These are phyloP conservation scores for Sesbania bispinosa DNA, from an alignment of 306 rosid species.

Conservation along the genomic window DNA sequence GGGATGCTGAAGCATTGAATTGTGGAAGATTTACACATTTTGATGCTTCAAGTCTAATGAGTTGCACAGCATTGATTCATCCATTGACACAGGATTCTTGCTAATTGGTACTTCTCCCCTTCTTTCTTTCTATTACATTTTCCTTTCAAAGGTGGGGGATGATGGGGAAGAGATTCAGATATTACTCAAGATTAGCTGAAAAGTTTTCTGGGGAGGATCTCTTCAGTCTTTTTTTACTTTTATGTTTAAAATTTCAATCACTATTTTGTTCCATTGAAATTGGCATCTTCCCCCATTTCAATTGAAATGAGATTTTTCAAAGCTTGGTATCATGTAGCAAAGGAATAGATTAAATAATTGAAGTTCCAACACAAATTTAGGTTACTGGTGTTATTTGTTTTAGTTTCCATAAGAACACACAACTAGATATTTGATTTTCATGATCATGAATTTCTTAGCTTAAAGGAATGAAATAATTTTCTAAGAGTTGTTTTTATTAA, in stretches of 20 bases:
- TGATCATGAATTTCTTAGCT: constrained; percentile 35
- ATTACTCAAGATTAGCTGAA: constrained; percentile 62
- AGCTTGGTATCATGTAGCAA: constrained; percentile 60
- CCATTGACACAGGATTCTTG: constrained; percentile 47
- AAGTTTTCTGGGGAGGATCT: constrained; percentile 44
- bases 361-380: constrained; percentile 60
- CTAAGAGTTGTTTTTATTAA: constrained; percentile 33
- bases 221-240: constrained; percentile 26
- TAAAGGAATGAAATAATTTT: constrained; percentile 46
- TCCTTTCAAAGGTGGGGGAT: constrained; percentile 37
- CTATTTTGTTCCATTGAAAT: constrained; percentile 43
- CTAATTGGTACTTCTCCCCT: constrained; percentile 69
- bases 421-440: constrained; percentile 42
- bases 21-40: constrained; percentile 8
- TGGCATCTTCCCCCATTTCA: constrained; percentile 52
- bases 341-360: constrained; percentile 68
- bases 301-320: constrained; percentile 54
- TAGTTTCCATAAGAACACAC: constrained; percentile 51
- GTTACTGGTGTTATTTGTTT: constrained; percentile 40
- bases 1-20: constrained; percentile 70
- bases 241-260: constrained; percentile 34
- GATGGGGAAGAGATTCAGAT: constrained; percentile 48
- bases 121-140: constrained; percentile 28
- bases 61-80: constrained; percentile 43
- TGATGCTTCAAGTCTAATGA: constrained; percentile 34